Evolutionary conservation across 441 rosid species (phyloP), one percentile per base, ranked within the genome.

Genomic region (Adansonia grandidieri): DNA sequence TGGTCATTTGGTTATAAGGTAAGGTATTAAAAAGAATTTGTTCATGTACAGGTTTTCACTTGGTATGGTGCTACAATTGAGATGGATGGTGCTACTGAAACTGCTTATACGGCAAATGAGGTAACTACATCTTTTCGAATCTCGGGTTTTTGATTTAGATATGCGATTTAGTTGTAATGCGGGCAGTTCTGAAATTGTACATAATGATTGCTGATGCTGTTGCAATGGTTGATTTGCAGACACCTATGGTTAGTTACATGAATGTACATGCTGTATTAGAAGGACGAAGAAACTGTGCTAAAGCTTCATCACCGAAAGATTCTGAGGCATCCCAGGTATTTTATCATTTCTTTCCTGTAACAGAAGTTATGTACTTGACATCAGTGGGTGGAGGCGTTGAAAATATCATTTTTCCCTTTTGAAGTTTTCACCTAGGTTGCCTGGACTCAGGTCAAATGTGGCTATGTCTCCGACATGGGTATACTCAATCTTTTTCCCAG

Each of bases 41-140:
- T 17, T 45, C 44, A 50, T 78, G 48, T 76, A 61, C 58, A 92
- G 98, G 97, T 92, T 67, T 96, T 94, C 79, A 93, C 97, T 20
- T 94, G 98, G 98, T 89, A 89, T 78, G 98, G 98, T 80, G 98
- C 99, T 14, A 91, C 96, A 13, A 84, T 93, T 76, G 99, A 96
- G 85, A 86, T 96, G 88, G 97, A 93, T 75, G 97, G 98, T 51
- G 54, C 80, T 28, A 89, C 95, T 2, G 98, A 96, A 84, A 92
- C 97, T 15, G 97, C 94, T 88, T 94, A 94, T 84, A 90, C 90
- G 6, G 97, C 97, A 0, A 97, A 96, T 74, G 99, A 96, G 98
- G 99, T 96, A 28, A 4, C 47, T 66, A 28, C 62, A 71, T 83
- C 61, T 77, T 79, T 62, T 71, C 3, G 28, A 37, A 50, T 14